A percentile compares a stretch with the other conserved stretches of the same genome.
phyloP scores from a whole-genome alignment of 2,329 filamentous ascomycete genomes.

The Aspergillus sp. region DNA sequence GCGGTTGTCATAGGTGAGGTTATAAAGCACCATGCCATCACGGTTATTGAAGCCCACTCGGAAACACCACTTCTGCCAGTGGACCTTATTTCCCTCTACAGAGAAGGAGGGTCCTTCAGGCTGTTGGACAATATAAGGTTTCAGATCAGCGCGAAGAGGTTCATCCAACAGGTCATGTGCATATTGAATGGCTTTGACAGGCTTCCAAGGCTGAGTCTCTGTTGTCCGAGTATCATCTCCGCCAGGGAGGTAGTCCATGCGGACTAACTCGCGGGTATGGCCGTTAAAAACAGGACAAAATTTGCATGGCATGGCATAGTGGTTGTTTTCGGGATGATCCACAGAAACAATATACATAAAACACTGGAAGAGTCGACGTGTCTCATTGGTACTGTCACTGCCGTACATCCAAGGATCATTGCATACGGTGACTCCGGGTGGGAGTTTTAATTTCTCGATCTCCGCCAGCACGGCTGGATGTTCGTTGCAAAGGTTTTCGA shows the following conservation, averaged over 20 bases:
- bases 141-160: conserved; percentile 59
- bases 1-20: conserved; percentile 63
- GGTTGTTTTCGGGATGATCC: conserved; percentile 38
- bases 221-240: conserved; percentile 61
- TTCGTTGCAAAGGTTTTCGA: conserved; percentile 56
- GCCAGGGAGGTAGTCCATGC: conserved; percentile 69
- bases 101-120: conserved; percentile 65
- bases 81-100: conserved; percentile 56
- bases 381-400: conserved; percentile 40
- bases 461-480: conserved; percentile 58
- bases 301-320: conserved; percentile 37
- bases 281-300: conserved; percentile 53
- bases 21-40: conserved; percentile 67
- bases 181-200: conserved; percentile 52
- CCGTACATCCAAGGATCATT: conserved; percentile 71
- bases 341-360: conserved; percentile 40
- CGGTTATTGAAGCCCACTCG: conserved; percentile 62
- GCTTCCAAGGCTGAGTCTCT: conserved; percentile 57
- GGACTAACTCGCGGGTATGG: conserved; percentile 62
- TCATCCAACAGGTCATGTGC: conserved; percentile 66
- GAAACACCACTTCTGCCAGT: conserved; percentile 68
- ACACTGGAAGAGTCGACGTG: conserved; percentile 40
- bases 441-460: conserved; percentile 59
- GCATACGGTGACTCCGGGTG: conserved; percentile 56
- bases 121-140: conserved; percentile 64